phyloP scores from a whole-genome alignment of 202 grass and related monocot species.

The Setaria italica region DNA sequence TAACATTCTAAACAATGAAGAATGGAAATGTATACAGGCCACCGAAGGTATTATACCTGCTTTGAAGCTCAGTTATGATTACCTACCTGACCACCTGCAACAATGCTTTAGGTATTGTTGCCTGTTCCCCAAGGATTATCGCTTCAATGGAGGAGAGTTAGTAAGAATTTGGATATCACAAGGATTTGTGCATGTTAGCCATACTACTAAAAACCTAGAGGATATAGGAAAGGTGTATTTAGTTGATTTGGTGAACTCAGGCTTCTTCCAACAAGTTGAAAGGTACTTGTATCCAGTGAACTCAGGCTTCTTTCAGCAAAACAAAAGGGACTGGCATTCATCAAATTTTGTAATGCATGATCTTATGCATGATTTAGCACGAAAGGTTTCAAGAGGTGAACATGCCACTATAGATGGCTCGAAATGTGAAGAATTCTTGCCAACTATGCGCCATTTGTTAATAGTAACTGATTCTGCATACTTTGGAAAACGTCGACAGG shows the following conservation, averaged over 20 bases:
- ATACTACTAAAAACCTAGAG: slow-evolving; percentile 9
- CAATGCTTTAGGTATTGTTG: slow-evolving; percentile 56
- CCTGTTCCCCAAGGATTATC: slow-evolving; percentile 40
- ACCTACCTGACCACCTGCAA: slow-evolving; percentile 23
- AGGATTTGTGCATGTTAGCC: slow-evolving; percentile 31
- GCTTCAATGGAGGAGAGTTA: slow-evolving; percentile 6
- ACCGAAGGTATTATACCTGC: slow-evolving; percentile 11
- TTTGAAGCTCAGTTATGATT: slow-evolving; percentile 50
- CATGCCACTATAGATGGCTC: slow-evolving; percentile 39
- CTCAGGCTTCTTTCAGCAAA: slow-evolving; percentile 17
- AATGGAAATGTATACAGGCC: slow-evolving; percentile 43
- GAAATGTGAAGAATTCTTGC: slow-evolving; percentile 4
- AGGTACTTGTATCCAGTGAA: background rate
- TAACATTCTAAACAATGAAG: background rate
- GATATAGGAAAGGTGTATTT: slow-evolving; percentile 19
- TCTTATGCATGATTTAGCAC: slow-evolving; percentile 58
- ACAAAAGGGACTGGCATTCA: background rate
- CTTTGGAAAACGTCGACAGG: background rate
- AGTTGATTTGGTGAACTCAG: slow-evolving; percentile 24
- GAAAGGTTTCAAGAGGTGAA: slow-evolving; percentile 27
- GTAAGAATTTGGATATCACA: slow-evolving; percentile 51
- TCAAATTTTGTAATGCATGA: slow-evolving; percentile 18
- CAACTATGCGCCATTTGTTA: slow-evolving; percentile 45
- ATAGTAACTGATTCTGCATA: slow-evolving; percentile 47
- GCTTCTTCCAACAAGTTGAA: slow-evolving; percentile 24